phyloP scores from a whole-genome alignment of 768 basidiomycete species.

The Russula vinacea region DNA sequence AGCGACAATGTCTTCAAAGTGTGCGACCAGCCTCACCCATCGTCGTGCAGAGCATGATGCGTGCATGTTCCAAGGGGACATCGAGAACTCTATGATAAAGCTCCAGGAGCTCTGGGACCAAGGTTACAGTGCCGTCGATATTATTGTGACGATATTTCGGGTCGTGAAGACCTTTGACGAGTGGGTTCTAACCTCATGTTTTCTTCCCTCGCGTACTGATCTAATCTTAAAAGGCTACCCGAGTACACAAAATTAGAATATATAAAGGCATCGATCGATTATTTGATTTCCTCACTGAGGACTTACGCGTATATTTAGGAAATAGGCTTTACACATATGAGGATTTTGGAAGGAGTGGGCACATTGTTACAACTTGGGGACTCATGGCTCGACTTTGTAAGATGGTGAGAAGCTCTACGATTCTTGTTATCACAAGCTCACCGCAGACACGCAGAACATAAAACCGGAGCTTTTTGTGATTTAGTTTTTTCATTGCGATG shows the following conservation, averaged over 20 bases:
- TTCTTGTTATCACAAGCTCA: neutral
- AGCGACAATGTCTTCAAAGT: constrained; percentile 99
- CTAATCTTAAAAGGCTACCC: constrained; percentile 52
- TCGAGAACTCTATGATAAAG: constrained; percentile 79
- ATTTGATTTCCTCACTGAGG: neutral
- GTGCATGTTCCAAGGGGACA: constrained; percentile 79
- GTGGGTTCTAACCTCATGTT: constrained; percentile 45
- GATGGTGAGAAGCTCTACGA: constrained; percentile 50
- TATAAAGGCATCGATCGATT: constrained; percentile 64
- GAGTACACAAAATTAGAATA: constrained; percentile 96
- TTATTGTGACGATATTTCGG: constrained; percentile 91
- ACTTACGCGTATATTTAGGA: constrained; percentile 52
- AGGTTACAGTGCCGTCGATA: constrained; percentile 96
- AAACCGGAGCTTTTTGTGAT: constrained; percentile 56
- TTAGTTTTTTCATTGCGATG: constrained; percentile 14
- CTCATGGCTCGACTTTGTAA: constrained; percentile 89
- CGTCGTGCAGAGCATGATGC: constrained; percentile 76
- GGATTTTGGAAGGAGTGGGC: constrained; percentile 93
- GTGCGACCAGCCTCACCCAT: constrained; percentile 97
- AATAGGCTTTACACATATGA: constrained; percentile 99
- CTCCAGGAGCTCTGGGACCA: constrained; percentile 89
- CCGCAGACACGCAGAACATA: constrained; percentile 47
- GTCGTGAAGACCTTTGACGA: constrained; percentile 94
- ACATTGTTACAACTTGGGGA: constrained; percentile 93
- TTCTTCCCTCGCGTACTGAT: neutral